Percentiles rank a stretch among this genome's conserved stretches.
Evolutionary conservation across 164 flowering plant species (phyloP).

Genomic region (Vitis rupestris): DNA sequence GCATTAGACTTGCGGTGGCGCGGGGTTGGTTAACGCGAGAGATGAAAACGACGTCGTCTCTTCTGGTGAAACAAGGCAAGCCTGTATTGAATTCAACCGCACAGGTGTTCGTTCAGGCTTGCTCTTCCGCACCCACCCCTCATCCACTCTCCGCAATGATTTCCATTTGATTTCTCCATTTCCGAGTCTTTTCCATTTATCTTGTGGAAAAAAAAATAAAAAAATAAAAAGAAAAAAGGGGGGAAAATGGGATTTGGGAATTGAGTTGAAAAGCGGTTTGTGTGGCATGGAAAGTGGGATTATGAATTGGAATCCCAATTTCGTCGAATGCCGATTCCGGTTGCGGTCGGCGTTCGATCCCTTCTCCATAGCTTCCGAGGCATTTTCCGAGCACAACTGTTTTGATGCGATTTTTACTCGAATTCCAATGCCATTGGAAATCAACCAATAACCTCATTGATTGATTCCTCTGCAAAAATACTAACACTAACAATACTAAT

Average conservation of each 20-base stretch:
- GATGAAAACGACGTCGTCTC: too few relatives aligned
- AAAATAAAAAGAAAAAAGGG: background rate
- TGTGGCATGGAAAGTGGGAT: conserved; percentile 14
- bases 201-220: too few relatives aligned
- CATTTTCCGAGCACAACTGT: conserved; percentile 11
- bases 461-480: too few relatives aligned
- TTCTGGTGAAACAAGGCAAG: too few relatives aligned
- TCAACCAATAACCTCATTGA: too few relatives aligned
- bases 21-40: too few relatives aligned
- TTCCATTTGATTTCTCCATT: too few relatives aligned
- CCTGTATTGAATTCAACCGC: background rate
- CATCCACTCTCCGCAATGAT: background rate
- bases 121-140: background rate
- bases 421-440: too few relatives aligned
- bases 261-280: conserved; percentile 1
- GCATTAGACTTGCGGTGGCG: too few relatives aligned
- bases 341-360: conserved; percentile 31
- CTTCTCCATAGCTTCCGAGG: conserved; percentile 18
- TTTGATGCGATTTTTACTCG: background rate
- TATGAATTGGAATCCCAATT: conserved; percentile 5
- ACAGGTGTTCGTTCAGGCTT: conserved; percentile 34
- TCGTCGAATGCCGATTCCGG: conserved; percentile 29
- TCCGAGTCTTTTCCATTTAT: too few relatives aligned
- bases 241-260: conserved; percentile 4
- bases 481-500: background rate